These are phyloP conservation scores for Candida boleticola DNA, from an alignment of 805 yeast genomes.

Conservation along the genomic window DNA sequence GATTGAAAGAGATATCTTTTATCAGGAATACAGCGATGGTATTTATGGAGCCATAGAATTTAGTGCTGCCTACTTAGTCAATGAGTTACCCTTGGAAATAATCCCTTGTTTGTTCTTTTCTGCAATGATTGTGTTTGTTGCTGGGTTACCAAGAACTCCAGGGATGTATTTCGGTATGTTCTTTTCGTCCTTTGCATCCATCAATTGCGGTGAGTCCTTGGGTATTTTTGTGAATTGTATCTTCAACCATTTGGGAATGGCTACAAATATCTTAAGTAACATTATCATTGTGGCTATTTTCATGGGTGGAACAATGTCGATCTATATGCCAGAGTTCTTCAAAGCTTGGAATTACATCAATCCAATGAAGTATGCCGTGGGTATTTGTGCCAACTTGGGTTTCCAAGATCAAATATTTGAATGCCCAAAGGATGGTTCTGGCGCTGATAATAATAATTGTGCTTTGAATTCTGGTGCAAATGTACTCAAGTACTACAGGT, in stretches of 20 bases:
- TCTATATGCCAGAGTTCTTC: constrained; percentile 68
- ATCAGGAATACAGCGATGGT: constrained; percentile 73
- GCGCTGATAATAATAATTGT: constrained; percentile 11
- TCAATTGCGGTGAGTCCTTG: constrained; percentile 78
- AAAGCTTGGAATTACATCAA: constrained; percentile 72
- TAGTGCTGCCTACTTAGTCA: constrained; percentile 52
- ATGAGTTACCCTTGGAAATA: constrained; percentile 70
- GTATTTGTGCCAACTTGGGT: constrained; percentile 57
- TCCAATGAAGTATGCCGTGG: constrained; percentile 73
- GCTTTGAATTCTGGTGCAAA: constrained; percentile 28
- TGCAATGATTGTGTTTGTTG: constrained; percentile 60
- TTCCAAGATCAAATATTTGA: constrained; percentile 49
- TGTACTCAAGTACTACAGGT: constrained; percentile 30
- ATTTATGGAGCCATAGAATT: constrained; percentile 67
- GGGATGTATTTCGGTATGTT: constrained; percentile 65
- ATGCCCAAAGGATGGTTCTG: constrained; percentile 44
- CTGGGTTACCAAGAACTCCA: constrained; percentile 70
- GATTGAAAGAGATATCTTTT: constrained; percentile 67
- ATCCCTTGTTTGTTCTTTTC: constrained; percentile 58
- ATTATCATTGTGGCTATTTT: constrained; percentile 68
- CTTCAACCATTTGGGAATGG: constrained; percentile 75
- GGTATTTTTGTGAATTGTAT: constrained; percentile 79
- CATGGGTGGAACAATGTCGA: constrained; percentile 83
- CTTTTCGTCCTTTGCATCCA: constrained; percentile 50
- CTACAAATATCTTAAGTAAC: constrained; percentile 68